Evolutionary conservation across 2,329 filamentous ascomycete species (phyloP).

Genomic region (Bertia moriformis): DNA sequence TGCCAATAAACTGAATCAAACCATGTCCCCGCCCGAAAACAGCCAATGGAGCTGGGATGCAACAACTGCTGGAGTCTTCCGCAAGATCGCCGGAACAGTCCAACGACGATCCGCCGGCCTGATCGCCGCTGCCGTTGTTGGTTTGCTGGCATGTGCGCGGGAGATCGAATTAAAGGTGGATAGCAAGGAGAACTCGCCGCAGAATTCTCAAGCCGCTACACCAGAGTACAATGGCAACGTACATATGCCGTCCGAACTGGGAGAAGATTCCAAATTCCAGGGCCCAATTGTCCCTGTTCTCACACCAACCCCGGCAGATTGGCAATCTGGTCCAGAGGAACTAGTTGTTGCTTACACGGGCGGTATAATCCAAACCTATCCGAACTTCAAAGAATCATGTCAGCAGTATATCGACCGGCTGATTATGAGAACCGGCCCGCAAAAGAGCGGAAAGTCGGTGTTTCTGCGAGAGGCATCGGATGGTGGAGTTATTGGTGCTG

Average conservation of each 20-base stretch:
- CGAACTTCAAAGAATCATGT: conserved; percentile 57
- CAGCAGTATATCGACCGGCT: conserved; percentile 50
- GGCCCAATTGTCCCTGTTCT: not conserved
- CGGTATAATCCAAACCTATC: conserved; percentile 67
- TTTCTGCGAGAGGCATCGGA: conserved; percentile 34
- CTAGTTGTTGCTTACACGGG: conserved; percentile 68
- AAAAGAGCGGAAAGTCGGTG: conserved; percentile 28
- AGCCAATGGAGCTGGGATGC: conserved; percentile 47
- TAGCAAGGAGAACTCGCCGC: conserved; percentile 4
- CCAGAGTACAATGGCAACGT: conserved; percentile 4
- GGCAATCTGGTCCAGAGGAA: conserved; percentile 28
- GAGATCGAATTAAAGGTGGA: conserved; percentile 34
- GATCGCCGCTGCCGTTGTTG: conserved; percentile 58
- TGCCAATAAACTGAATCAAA: not conserved
- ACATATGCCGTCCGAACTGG: conserved; percentile 5
- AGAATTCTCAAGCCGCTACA: not conserved
- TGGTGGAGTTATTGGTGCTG: conserved; percentile 39
- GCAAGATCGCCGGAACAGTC: conserved; percentile 54
- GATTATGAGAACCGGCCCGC: conserved; percentile 25
- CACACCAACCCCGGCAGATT: not conserved
- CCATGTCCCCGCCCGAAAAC: conserved; percentile 19
- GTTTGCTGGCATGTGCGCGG: conserved; percentile 51
- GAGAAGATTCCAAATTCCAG: conserved; percentile 7
- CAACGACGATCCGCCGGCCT: conserved; percentile 61
- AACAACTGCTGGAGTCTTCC: conserved; percentile 41